These are phyloP conservation scores for Coffea humblotiana DNA, from an alignment of 305 asterid genomes.

Conservation along the genomic window DNA sequence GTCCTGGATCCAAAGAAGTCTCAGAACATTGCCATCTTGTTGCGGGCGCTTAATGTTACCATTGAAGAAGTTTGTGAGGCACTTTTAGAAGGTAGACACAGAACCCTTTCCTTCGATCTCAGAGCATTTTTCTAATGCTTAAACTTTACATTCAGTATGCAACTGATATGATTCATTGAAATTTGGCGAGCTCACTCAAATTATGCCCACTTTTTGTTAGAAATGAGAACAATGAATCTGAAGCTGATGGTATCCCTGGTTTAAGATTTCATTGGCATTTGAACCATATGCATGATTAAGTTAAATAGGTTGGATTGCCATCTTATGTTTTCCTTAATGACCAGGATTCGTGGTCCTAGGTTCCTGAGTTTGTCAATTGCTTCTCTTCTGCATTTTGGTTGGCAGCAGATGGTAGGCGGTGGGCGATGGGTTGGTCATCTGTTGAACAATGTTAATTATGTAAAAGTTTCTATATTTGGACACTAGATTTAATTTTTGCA, in stretches of 20 bases:
- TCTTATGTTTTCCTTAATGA: neutral
- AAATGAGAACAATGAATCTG: neutral
- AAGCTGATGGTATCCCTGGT: neutral
- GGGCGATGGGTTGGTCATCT: neutral
- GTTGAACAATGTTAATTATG: neutral
- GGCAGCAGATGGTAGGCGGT: neutral
- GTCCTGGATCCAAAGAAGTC: conserved; percentile 76
- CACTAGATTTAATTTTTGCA: too few relatives aligned
- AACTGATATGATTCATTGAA: neutral
- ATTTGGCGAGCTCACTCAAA: neutral
- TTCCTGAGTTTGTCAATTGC: neutral
- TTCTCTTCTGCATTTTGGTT: neutral
- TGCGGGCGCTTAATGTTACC: conserved; percentile 73
- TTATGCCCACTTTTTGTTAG: neutral
- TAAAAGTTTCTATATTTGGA: too few relatives aligned
- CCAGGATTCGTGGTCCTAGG: neutral
- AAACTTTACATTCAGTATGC: neutral
- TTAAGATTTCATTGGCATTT: neutral
- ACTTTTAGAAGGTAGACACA: conserved; percentile 57
- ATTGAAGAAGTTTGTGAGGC: conserved; percentile 77
- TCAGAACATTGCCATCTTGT: conserved; percentile 63
- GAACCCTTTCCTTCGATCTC: too few relatives aligned
- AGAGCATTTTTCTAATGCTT: neutral
- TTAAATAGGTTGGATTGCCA: neutral
- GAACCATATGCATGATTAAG: neutral